Conservation (phyloP, 225 moss, liverwort and hornwort species). For the Lunularia cruciata region DNA sequence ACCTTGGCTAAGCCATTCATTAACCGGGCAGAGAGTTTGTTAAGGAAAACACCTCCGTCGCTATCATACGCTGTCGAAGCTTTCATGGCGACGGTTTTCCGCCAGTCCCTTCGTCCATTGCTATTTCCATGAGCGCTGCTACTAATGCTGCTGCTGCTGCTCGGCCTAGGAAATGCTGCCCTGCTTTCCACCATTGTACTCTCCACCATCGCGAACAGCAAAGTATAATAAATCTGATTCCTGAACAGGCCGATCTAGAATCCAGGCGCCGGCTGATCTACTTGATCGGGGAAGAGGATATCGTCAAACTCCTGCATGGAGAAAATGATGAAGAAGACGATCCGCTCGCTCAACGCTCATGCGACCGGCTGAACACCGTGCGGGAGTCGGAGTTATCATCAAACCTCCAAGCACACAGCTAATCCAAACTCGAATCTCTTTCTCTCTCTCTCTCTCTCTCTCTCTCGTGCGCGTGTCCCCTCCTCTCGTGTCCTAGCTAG, state of each 20-base stretch:
- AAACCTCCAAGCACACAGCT: too few relatives aligned
- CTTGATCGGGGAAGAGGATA: conserved; percentile 2
- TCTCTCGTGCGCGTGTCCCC: too few relatives aligned
- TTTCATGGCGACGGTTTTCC: conserved; percentile 57
- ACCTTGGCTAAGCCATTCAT: conserved; percentile 81
- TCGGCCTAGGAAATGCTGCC: background rate
- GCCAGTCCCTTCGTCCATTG: conserved; percentile 36
- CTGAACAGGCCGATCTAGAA: background rate
- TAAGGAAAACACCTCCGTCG: conserved; percentile 66
- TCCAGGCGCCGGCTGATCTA: background rate
- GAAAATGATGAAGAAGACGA: background rate
- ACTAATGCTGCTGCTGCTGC: conserved; percentile 7
- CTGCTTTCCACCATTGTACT: conserved; percentile 14
- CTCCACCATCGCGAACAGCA: background rate
- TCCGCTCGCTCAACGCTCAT: background rate
- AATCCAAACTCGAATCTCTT: too few relatives aligned
- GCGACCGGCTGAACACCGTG: background rate
- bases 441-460: too few relatives aligned
- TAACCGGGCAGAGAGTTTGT: conserved; percentile 77
- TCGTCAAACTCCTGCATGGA: conserved; percentile 16
- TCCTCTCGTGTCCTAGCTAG: too few relatives aligned
- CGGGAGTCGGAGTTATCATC: too few relatives aligned
- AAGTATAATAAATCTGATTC: conserved; percentile 5
- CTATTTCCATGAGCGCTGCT: background rate
- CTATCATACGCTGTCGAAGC: conserved; percentile 87